Conservation (phyloP, 306 rosid species). For the Oxytropis ochrocephala region DNA sequence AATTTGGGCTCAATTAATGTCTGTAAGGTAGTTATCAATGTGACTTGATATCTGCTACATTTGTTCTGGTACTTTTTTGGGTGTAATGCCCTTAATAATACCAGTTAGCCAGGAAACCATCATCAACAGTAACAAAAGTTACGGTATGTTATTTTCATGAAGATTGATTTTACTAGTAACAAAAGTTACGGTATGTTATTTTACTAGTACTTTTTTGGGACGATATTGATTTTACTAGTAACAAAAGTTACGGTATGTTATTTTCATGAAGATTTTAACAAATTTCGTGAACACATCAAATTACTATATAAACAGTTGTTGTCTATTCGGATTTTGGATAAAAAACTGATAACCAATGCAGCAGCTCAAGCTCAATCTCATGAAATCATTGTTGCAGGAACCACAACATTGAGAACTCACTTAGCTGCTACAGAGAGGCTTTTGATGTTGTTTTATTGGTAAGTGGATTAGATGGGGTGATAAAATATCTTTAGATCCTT, state of each 20-base stretch:
- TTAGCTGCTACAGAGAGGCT: constrained; percentile 55
- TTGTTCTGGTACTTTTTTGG: background rate
- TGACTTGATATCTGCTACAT: background rate
- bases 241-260: too few species aligned
- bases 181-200: too few species aligned
- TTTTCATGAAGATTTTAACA: background rate
- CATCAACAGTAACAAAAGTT: too few species aligned
- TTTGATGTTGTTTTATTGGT: constrained; percentile 83
- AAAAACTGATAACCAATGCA: background rate
- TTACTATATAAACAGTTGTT: background rate
- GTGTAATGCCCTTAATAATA: background rate
- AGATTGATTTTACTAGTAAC: too few species aligned
- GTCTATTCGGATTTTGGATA: background rate
- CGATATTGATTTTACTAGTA: too few species aligned
- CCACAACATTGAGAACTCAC: constrained; percentile 63
- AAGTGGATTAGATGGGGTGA: constrained; percentile 29
- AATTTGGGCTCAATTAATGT: background rate
- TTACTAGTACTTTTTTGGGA: too few species aligned
- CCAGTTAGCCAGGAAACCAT: background rate
- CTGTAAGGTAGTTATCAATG: background rate
- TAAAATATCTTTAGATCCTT: background rate
- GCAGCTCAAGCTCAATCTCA: constrained; percentile 17
- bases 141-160: too few species aligned
- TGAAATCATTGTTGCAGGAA: constrained; percentile 53
- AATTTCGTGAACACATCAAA: background rate